phyloP scores from a whole-genome alignment of 176 grass and related monocot species.

The Carex scoparia region DNA sequence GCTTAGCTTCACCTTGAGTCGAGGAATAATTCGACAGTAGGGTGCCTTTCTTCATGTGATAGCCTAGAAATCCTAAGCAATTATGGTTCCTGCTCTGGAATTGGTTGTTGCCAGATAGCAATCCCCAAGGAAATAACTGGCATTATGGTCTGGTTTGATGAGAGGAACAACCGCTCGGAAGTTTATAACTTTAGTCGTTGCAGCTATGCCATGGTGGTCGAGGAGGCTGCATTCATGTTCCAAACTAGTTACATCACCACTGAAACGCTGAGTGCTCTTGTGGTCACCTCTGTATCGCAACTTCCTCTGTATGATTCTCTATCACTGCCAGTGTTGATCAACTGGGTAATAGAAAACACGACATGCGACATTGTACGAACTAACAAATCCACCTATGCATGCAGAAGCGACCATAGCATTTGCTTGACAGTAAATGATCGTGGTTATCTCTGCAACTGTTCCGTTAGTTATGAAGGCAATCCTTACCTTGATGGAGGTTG shows the following conservation, averaged over 20 bases:
- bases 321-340: background rate
- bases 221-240: background rate
- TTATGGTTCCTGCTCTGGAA: background rate
- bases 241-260: background rate
- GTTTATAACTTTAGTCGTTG: background rate
- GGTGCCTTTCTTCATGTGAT: background rate
- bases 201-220: background rate
- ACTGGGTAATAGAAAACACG: background rate
- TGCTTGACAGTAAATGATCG: background rate
- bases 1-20: background rate
- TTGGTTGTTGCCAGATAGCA: conserved; percentile 1
- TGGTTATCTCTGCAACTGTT: conserved; percentile 15
- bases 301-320: background rate
- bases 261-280: background rate
- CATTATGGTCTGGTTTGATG: background rate
- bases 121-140: background rate
- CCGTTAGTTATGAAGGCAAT: conserved; percentile 18
- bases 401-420: background rate
- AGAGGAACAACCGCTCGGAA: background rate
- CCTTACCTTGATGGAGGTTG: conserved; percentile 15
- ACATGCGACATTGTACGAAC: background rate
- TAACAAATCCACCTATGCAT: conserved; percentile 1
- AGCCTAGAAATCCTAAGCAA: background rate
- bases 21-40: background rate
- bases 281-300: too few relatives aligned